phyloP scores from a whole-genome alignment of 495 filamentous ascomycete species.

The Neurospora sp. region DNA sequence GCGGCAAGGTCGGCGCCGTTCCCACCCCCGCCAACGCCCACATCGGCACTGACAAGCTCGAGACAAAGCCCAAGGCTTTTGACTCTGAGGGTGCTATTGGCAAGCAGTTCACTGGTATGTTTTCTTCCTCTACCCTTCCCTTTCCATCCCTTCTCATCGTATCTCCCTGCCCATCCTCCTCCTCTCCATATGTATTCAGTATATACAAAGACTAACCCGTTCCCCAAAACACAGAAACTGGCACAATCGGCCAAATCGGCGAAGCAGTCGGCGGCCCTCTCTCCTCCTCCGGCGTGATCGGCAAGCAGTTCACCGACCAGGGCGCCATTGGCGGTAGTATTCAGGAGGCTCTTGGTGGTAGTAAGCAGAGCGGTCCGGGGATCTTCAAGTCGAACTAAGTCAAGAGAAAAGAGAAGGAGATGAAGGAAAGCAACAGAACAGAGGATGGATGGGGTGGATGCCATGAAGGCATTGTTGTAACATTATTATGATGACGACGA shows the following conservation, averaged over 20 bases:
- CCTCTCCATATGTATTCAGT: not conserved
- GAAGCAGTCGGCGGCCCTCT: conserved; percentile 47
- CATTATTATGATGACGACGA: not conserved
- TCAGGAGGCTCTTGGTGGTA: conserved; percentile 24
- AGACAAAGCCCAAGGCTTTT: conserved; percentile 20
- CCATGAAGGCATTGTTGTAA: not conserved
- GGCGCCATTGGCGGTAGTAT: conserved; percentile 38
- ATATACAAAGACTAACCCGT: no score
- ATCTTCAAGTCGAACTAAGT: not conserved
- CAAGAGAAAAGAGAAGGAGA: not conserved
- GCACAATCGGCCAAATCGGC: conserved; percentile 40
- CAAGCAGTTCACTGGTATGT: conserved; percentile 28
- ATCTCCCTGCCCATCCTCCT: not conserved
- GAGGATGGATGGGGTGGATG: not conserved
- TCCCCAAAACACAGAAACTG: conserved; percentile 24
- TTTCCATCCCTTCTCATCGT: not conserved
- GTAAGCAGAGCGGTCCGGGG: conserved; percentile 3
- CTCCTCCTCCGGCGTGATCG: conserved; percentile 36
- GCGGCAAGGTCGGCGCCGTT: conserved; percentile 11
- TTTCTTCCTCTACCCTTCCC: not conserved
- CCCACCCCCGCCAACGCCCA: conserved; percentile 15
- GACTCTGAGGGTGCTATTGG: conserved; percentile 27
- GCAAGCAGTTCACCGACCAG: conserved; percentile 39
- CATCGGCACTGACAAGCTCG: not conserved
- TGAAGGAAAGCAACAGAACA: no score